Percentiles rank a stretch among this genome's conserved stretches.
These are phyloP conservation scores for Blastobotrys apis DNA, from an alignment of 1,139 yeast genomes.

Conservation along the genomic window DNA sequence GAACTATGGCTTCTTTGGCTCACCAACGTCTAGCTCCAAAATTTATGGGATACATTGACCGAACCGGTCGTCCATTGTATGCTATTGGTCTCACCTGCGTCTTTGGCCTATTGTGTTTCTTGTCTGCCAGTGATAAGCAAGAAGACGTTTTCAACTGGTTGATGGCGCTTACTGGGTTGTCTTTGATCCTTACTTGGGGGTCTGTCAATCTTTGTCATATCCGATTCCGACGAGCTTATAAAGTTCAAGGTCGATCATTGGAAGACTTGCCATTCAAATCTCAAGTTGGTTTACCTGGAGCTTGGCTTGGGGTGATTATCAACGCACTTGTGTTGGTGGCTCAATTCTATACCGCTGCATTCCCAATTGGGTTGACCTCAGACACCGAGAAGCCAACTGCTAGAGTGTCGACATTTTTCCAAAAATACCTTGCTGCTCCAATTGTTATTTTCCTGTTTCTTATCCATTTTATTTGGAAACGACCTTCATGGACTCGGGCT, in stretches of 20 bases:
- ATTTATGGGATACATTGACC: constrained; percentile 66
- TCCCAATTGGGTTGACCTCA: constrained; percentile 55
- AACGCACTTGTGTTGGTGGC: constrained; percentile 55
- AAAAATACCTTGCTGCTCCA: constrained; percentile 50
- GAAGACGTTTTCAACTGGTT: constrained; percentile 73
- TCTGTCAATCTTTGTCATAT: constrained; percentile 68
- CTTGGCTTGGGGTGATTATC: constrained; percentile 60
- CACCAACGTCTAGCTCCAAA: constrained; percentile 75
- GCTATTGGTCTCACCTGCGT: constrained; percentile 55
- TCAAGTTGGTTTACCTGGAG: constrained; percentile 68
- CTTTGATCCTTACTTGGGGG: constrained; percentile 78
- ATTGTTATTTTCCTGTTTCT: constrained; percentile 46
- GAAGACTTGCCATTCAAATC: constrained; percentile 67
- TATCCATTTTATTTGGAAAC: constrained; percentile 49
- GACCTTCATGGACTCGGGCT: constrained; percentile 39
- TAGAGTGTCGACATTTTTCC: constrained; percentile 43
- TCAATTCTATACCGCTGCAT: constrained; percentile 76
- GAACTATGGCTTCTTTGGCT: constrained; percentile 76
- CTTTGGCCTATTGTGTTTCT: constrained; percentile 65
- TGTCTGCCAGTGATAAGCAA: constrained; percentile 64
- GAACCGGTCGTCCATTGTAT: constrained; percentile 65
- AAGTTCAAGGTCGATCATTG: constrained; percentile 56
- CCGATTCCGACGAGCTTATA: constrained; percentile 73
- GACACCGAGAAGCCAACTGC: constrained; percentile 35
- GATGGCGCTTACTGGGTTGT: constrained; percentile 72